Conservation (phyloP, 139 green algal genomes). For the Auxenochlorella pyrenoidosa region DNA sequence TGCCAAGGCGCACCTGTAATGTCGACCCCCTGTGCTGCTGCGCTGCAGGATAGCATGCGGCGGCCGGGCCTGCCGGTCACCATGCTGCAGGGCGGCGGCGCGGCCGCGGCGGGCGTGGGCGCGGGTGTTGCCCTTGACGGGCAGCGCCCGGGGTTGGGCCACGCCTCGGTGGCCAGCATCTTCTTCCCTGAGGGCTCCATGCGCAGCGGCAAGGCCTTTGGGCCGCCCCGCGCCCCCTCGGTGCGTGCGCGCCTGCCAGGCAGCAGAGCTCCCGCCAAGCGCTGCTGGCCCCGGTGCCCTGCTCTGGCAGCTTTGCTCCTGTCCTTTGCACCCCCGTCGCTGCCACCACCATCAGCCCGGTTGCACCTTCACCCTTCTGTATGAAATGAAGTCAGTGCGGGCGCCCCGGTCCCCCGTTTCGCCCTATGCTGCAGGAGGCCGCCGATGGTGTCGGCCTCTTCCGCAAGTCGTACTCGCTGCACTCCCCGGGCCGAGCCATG, state of each 20-base stretch:
- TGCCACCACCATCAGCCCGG: not conserved
- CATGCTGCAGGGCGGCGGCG: not conserved
- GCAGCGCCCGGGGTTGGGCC: not conserved
- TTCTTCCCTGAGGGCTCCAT: conserved; percentile 6
- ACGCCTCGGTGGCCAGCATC: not conserved
- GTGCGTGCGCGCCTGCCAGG: not conserved
- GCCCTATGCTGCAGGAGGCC: not conserved
- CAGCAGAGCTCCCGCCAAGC: not conserved
- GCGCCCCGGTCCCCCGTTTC: no score
- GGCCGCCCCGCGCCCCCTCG: not conserved
- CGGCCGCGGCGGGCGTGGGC: not conserved
- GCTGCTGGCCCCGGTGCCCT: not conserved
- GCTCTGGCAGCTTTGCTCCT: no score
- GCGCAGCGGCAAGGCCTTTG: conserved; percentile 1
- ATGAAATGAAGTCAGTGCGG: no score
- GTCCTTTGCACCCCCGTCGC: not conserved
- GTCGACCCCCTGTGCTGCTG: no score
- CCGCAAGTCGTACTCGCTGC: conserved; percentile 11
- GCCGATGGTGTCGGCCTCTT: not conserved
- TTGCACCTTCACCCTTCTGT: no score
- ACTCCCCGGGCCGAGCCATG: not conserved
- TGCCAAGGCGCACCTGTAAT: no score
- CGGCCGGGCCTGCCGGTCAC: conserved; percentile 10
- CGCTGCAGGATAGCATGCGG: conserved; percentile 7
- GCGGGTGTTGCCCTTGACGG: not conserved